Base-by-base conservation (phyloP, 2,329 filamentous ascomycete species). In the Epicoccum nigrum region DNA sequence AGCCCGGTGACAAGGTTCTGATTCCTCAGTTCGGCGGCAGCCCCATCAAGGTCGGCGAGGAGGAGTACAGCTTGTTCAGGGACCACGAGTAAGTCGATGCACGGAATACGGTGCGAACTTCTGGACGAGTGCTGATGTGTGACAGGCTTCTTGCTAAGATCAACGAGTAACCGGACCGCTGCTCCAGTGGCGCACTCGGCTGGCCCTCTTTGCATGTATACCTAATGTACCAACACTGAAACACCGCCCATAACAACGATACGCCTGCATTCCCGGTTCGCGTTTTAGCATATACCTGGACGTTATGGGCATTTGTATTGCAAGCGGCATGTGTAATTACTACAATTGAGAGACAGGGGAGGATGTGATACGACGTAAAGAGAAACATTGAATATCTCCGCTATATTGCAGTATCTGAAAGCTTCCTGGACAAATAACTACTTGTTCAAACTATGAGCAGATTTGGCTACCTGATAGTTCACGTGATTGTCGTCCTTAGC, bases 1-100 rank as follows among this genome's bases (percentile, higher is more conserved):
- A 81, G 64, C 79, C 86, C 40, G 94, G 94, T 63, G 94, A 99
- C 81, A 89, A 90, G 71, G 94, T 99, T 56, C 80, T 99, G 80
- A 97, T 97, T 74, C 94, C 94, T 65, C 89, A 93, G 90, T 99
- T 88, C 72, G 94, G 94, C 70, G 94, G 94, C 60, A 94, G 88
- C 72, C 88, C 93, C 60, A 87, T 99, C 76, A 97, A 97, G 86
- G 90, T 97, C 66, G 94, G 93, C 65, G 93, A 99, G 69, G 92
- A 97, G 65, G 94, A 99, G 81, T 97, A 86, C 82, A 86, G 89
- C 60, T 86, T 99, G 61, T 99, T 96, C 88, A 86, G 94, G 71
- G 94, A 99, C 79, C 89, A 92, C 81, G 94, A 99, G 93, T 97
- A 87, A 79, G 92, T 88, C 13, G 7, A 38, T 4, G 7, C 25